phyloP scores from a whole-genome alignment of 2,329 filamentous ascomycete species.

The Penicillium sp. region DNA sequence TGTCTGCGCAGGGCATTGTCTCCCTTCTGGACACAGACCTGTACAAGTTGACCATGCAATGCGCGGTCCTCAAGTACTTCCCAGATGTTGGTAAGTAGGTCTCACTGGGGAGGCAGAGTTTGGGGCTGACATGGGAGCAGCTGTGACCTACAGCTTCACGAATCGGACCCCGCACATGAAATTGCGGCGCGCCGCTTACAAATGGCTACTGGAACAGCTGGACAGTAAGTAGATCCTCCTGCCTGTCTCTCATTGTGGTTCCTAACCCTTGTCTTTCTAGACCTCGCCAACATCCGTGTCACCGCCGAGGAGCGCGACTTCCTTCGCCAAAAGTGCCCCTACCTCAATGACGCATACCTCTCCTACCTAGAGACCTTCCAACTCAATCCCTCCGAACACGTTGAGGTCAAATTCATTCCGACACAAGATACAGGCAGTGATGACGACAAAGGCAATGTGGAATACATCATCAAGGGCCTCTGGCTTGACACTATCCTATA shows the following conservation, averaged over 20 bases:
- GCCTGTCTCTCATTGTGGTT: neutral
- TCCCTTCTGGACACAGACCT: conserved; percentile 82
- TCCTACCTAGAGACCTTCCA: conserved; percentile 79
- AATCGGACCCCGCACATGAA: conserved; percentile 95
- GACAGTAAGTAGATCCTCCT: conserved; percentile 57
- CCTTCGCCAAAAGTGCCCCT: conserved; percentile 75
- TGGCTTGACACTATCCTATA: conserved; percentile 98
- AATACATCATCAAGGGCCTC: conserved; percentile 74
- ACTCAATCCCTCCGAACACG: conserved; percentile 77
- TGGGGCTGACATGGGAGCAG: conserved; percentile 26
- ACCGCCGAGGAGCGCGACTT: conserved; percentile 78
- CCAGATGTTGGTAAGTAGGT: conserved; percentile 58
- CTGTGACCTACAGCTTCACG: conserved; percentile 90
- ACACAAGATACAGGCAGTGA: conserved; percentile 61
- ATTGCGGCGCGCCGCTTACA: conserved; percentile 77
- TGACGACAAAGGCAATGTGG: conserved; percentile 70
- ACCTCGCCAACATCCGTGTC: conserved; percentile 78
- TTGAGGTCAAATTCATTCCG: conserved; percentile 66
- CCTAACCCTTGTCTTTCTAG: conserved; percentile 42
- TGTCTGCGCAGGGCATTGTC: conserved; percentile 65
- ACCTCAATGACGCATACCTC: conserved; percentile 76
- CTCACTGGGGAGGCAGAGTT: neutral
- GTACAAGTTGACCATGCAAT: conserved; percentile 99
- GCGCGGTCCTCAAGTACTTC: conserved; percentile 90
- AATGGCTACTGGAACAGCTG: conserved; percentile 83